A percentile compares a stretch with the other conserved stretches of the same genome.
phyloP scores from a whole-genome alignment of 2,329 filamentous ascomycete genomes.

The Aspergillus neotritici region DNA sequence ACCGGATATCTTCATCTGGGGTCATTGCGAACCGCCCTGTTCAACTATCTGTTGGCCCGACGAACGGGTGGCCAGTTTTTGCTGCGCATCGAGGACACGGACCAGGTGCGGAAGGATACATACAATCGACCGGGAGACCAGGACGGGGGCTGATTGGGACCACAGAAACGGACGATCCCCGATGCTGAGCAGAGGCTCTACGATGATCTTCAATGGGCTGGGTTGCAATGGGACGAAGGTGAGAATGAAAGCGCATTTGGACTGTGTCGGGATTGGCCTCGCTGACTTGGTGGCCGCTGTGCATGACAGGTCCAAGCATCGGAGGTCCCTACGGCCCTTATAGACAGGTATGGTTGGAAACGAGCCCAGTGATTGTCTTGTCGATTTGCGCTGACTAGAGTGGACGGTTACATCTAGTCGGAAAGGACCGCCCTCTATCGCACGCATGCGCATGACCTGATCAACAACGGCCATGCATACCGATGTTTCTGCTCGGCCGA shows the following conservation, averaged over 20 bases:
- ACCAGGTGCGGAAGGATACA: conserved; percentile 58
- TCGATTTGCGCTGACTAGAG: background rate
- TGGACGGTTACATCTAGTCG: conserved; percentile 50
- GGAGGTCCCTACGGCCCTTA: conserved; percentile 82
- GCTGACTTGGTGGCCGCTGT: background rate
- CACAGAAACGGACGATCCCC: conserved; percentile 69
- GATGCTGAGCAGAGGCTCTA: conserved; percentile 75
- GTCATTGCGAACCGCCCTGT: conserved; percentile 86
- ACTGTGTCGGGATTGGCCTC: conserved; percentile 1
- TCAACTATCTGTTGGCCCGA: conserved; percentile 86
- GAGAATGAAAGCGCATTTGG: conserved; percentile 10
- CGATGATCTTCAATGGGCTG: conserved; percentile 80
- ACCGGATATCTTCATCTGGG: conserved; percentile 92
- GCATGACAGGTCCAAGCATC: conserved; percentile 61
- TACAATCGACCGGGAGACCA: conserved; percentile 6
- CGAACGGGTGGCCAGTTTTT: conserved; percentile 86
- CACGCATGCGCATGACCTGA: conserved; percentile 61
- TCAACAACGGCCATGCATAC: conserved; percentile 72
- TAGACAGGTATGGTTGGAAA: conserved; percentile 54
- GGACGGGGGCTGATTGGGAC: conserved; percentile 22
- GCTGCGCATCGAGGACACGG: conserved; percentile 89
- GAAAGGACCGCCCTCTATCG: conserved; percentile 70
- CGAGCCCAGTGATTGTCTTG: background rate
- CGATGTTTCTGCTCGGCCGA: conserved; percentile 84
- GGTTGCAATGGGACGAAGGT: conserved; percentile 91